Conservation (phyloP, 1,284 basidiomycete species). For the Apiotrichum domesticum region DNA sequence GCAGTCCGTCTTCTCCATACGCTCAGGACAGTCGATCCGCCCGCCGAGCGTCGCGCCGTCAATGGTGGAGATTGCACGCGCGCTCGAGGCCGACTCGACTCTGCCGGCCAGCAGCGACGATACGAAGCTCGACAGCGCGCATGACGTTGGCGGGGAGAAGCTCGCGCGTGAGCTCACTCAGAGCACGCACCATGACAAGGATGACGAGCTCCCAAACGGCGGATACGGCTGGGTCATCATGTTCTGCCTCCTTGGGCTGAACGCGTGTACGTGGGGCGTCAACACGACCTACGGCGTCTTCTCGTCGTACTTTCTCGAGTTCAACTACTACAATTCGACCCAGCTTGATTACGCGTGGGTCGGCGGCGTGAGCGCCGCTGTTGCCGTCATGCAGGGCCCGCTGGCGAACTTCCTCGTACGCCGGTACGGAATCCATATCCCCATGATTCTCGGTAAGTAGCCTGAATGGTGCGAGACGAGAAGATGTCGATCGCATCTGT, state of each 20-base stretch:
- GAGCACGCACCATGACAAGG: neutral
- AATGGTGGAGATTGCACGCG: neutral
- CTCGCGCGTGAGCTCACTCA: neutral
- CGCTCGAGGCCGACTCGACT: neutral
- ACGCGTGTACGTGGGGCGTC: slow-evolving; percentile 42
- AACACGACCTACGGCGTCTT: slow-evolving; percentile 50
- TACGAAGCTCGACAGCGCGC: neutral
- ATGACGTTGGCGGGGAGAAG: neutral
- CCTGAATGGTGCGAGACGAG: neutral
- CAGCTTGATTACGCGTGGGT: slow-evolving; percentile 48
- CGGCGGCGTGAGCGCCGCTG: slow-evolving; percentile 44
- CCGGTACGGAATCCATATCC: slow-evolving; percentile 35
- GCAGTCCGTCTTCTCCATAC: no score
- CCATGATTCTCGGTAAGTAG: slow-evolving; percentile 39
- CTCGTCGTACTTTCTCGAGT: slow-evolving; percentile 44
- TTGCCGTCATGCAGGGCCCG: slow-evolving; percentile 42
- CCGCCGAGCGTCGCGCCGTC: neutral
- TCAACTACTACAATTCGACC: slow-evolving; percentile 46
- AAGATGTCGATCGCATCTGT: neutral
- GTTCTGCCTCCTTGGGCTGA: slow-evolving; percentile 34
- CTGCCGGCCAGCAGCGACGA: neutral
- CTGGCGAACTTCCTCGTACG: slow-evolving; percentile 42
- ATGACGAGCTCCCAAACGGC: slow-evolving; percentile 14
- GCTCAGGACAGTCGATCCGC: no score
- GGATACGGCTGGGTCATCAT: slow-evolving; percentile 50